These are phyloP conservation scores for Thermothelomyces thermophilus DNA, from an alignment of 2,329 filamentous ascomycete species.

Conservation along the genomic window DNA sequence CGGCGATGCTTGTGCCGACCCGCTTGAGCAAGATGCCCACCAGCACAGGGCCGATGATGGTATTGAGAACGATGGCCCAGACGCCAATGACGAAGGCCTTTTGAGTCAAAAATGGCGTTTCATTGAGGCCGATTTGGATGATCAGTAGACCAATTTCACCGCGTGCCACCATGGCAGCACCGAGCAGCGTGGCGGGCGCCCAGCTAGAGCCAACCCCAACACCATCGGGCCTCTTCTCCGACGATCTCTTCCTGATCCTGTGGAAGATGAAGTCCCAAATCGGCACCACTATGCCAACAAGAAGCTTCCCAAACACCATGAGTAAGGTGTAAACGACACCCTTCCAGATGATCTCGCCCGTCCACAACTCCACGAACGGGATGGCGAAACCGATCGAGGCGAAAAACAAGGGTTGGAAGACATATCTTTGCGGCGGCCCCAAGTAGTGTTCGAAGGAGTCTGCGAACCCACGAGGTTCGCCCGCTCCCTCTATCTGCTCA, in stretches of 20 bases:
- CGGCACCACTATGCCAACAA: slow-evolving; percentile 49
- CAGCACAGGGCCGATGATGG: slow-evolving; percentile 43
- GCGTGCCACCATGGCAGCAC: slow-evolving; percentile 64
- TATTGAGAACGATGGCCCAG: slow-evolving; percentile 52
- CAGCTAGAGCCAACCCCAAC: slow-evolving; percentile 40
- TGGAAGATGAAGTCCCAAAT: slow-evolving; percentile 20
- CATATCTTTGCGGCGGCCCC: slow-evolving; percentile 33
- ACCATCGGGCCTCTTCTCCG: background rate
- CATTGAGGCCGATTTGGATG: slow-evolving; percentile 29
- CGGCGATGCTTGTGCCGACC: slow-evolving; percentile 14
- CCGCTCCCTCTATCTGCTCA: background rate
- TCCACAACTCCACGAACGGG: slow-evolving; percentile 65
- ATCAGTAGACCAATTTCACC: slow-evolving; percentile 78
- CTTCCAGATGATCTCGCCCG: slow-evolving; percentile 58
- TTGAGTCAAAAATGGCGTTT: slow-evolving; percentile 20
- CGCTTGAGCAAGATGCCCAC: slow-evolving; percentile 41
- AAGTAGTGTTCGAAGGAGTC: slow-evolving; percentile 36
- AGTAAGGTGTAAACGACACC: slow-evolving; percentile 65
- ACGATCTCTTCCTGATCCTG: background rate
- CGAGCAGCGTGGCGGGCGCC: slow-evolving; percentile 55
- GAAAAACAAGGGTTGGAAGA: slow-evolving; percentile 69
- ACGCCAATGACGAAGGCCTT: slow-evolving; percentile 43
- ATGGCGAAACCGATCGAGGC: slow-evolving; percentile 72
- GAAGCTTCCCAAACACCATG: slow-evolving; percentile 59
- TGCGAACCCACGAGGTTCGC: background rate